Evolutionary conservation across 148 eudicot genomes (phyloP).

Genomic region (Silene uniflora): DNA sequence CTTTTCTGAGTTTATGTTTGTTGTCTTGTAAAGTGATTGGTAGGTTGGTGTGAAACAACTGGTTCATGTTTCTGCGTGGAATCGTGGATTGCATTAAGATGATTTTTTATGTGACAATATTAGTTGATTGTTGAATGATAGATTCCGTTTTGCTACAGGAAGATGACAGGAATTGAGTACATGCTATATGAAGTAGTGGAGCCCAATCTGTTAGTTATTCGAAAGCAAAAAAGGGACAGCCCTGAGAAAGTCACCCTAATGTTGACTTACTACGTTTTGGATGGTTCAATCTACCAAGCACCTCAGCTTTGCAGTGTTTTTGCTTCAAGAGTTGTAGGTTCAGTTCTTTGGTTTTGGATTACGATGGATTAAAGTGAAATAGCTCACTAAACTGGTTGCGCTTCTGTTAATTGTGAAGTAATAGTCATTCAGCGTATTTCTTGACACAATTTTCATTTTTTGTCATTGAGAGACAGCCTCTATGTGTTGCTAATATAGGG

Average conservation of each 20-base stretch:
- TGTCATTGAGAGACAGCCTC: too few species aligned
- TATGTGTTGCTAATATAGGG: too few species aligned
- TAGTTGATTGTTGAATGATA: not conserved
- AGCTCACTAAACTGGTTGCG: too few species aligned
- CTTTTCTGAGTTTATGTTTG: not conserved
- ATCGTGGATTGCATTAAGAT: not conserved
- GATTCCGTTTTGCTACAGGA: slow-evolving; percentile 40
- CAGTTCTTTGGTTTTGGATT: not conserved
- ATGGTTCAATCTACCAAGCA: slow-evolving; percentile 97
- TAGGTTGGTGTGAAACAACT: not conserved
- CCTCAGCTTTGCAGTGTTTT: slow-evolving; percentile 91
- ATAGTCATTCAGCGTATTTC: too few species aligned
- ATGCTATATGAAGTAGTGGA: slow-evolving; percentile 78
- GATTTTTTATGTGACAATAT: not conserved
- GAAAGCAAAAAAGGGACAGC: slow-evolving; percentile 89
- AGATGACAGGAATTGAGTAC: slow-evolving; percentile 82
- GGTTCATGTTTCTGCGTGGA: not conserved
- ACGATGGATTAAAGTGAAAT: not conserved
- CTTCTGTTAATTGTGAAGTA: too few species aligned
- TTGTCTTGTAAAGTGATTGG: not conserved
- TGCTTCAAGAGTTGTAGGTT: slow-evolving; percentile 76
- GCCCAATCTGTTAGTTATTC: slow-evolving; percentile 82
- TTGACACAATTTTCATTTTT: too few species aligned
- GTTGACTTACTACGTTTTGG: slow-evolving; percentile 86
- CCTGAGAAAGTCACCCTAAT: slow-evolving; percentile 90